These are phyloP conservation scores for Decorospora gaudefroyi DNA, from an alignment of 2,329 filamentous ascomycete species.

Conservation along the genomic window DNA sequence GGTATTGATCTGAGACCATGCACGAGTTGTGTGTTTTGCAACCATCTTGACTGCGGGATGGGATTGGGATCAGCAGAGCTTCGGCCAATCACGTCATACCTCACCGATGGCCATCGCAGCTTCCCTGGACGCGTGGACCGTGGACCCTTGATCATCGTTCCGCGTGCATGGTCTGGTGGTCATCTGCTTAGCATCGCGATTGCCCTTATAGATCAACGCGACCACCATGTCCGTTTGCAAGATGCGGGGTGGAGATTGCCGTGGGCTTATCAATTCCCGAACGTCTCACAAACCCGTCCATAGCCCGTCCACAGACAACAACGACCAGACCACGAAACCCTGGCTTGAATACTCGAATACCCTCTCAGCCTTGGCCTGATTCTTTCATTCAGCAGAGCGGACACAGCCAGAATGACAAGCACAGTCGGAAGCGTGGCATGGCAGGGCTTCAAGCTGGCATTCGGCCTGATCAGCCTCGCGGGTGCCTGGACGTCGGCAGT, in stretches of 20 bases:
- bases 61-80: too few relatives aligned
- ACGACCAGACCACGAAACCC: not conserved
- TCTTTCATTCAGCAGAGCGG: not conserved
- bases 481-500: constrained; percentile 28
- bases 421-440: constrained; percentile 28
- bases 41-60: too few relatives aligned
- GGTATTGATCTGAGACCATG: too few relatives aligned
- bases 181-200: constrained; percentile 7
- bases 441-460: constrained; percentile 37
- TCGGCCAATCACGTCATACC: constrained; percentile 12
- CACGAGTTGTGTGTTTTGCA: too few relatives aligned
- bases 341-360: too few relatives aligned
- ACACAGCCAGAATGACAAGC: constrained; percentile 6
- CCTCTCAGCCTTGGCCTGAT: too few relatives aligned
- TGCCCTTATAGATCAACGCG: constrained; percentile 4
- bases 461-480: constrained; percentile 37
- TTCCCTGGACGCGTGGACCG: not conserved
- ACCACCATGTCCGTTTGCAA: too few relatives aligned
- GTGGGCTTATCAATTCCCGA: too few relatives aligned
- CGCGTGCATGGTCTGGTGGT: constrained; percentile 4
- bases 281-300: too few relatives aligned
- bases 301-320: too few relatives aligned
- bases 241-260: not conserved
- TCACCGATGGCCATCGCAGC: constrained; percentile 3
- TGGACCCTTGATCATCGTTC: constrained; percentile 11